Percentiles rank a stretch among this genome's conserved stretches.
These are phyloP conservation scores for Litchi chinensis DNA, from an alignment of 345 rosid species.

Conservation along the genomic window DNA sequence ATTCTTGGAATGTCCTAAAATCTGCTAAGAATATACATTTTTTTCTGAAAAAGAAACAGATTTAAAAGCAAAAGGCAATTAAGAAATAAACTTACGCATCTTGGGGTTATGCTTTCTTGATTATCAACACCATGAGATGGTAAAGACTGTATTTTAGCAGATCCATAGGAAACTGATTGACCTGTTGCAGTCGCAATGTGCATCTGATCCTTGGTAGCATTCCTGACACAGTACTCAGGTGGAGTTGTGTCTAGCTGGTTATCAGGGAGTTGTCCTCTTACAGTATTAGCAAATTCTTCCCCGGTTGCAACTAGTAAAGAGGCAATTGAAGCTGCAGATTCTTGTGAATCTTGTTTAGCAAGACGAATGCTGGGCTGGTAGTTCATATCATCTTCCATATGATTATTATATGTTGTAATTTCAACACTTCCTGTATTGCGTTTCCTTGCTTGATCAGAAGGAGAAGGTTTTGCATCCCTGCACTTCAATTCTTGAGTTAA, in stretches of 20 bases:
- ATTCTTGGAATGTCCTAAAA: neutral
- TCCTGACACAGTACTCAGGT: constrained; percentile 33
- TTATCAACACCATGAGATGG: constrained; percentile 21
- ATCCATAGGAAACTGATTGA: constrained; percentile 30
- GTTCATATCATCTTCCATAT: constrained; percentile 25
- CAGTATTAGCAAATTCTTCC: constrained; percentile 32
- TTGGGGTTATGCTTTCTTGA: constrained; percentile 29
- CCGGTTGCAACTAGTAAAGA: constrained; percentile 29
- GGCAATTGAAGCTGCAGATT: constrained; percentile 35
- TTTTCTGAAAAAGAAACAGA: neutral
- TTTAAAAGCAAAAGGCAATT: neutral
- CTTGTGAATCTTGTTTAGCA: constrained; percentile 39
- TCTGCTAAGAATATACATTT: neutral
- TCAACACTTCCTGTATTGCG: constrained; percentile 17
- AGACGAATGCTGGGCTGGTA: constrained; percentile 27
- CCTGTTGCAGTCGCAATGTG: constrained; percentile 13
- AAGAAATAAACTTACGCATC: constrained; percentile 43
- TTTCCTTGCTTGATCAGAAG: constrained; percentile 29
- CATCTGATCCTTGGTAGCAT: constrained; percentile 17
- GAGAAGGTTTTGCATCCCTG: constrained; percentile 27
- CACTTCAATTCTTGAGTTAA: constrained; percentile 26
- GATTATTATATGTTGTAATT: constrained; percentile 22
- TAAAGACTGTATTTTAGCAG: constrained; percentile 22
- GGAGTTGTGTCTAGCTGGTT: constrained; percentile 28
- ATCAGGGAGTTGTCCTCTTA: constrained; percentile 27